These are phyloP conservation scores for fission yeast (Schizosaccharomyces pombe) DNA, from an alignment of 805 yeast genomes.

Conservation along the genomic window ASM294v3 CU329670.1:1533501-1534000, in stretches of 20 bases:
- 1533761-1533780: slow-evolving; percentile 6
- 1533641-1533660: too few relatives aligned
- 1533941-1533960: slow-evolving; percentile 70
- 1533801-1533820: slow-evolving; percentile 8
- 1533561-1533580: slow-evolving; percentile 3
- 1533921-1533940: slow-evolving; percentile 15
- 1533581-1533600: slow-evolving; percentile 1
- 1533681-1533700: slow-evolving; percentile 8
- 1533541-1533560: slow-evolving; percentile 2
- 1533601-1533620: background rate
- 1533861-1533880: background rate
- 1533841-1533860: slow-evolving; percentile 5
- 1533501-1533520: too few relatives aligned
- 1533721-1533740: slow-evolving; percentile 8
- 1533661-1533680: background rate
- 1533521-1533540: slow-evolving; percentile 6
- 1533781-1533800: background rate
- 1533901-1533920: slow-evolving; percentile 7
- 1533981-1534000: background rate
- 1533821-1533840: background rate
- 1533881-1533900: slow-evolving; percentile 4
- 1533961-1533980: slow-evolving; percentile 11
- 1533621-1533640: too few relatives aligned
- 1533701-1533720: slow-evolving; percentile 5
- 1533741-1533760: too few relatives aligned